Conservation (phyloP, 129 eudicot genomes). For the Silybum marianum region DNA sequence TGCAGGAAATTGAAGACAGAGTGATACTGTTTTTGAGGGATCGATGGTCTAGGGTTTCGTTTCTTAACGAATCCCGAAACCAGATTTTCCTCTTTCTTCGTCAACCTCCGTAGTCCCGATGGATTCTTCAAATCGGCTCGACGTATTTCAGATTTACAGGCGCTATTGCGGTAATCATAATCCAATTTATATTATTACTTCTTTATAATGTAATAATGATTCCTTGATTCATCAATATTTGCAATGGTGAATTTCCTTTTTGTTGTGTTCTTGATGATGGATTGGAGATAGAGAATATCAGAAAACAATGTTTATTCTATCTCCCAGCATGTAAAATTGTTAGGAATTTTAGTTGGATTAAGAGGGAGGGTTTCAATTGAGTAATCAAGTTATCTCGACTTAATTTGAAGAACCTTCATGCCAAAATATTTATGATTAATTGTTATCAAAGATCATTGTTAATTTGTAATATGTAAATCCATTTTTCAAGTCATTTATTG, state of each 20-base stretch:
- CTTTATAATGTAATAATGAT: background rate
- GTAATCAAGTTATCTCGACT: background rate
- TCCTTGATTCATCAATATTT: background rate
- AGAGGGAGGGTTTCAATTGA: background rate
- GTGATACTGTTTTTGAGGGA: background rate
- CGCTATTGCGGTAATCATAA: conserved; percentile 38
- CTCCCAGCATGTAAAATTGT: background rate
- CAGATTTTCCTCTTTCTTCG: conserved; percentile 25
- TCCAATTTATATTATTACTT: background rate
- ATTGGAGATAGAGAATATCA: background rate
- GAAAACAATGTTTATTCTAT: background rate
- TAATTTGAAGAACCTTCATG: background rate
- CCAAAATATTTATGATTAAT: background rate
- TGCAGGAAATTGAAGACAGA: background rate
- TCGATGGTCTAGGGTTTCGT: conserved; percentile 46
- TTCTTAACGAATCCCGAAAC: conserved; percentile 38
- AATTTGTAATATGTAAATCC: background rate
- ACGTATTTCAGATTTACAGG: conserved; percentile 29
- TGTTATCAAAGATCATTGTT: background rate
- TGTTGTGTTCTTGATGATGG: background rate
- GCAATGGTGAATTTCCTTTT: background rate
- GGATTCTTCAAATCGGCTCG: conserved; percentile 23
- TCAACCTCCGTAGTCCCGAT: conserved; percentile 19
- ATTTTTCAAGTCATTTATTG: background rate
- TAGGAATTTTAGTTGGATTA: background rate